Percentiles rank a stretch among this genome's conserved stretches.
Evolutionary conservation across 2,329 filamentous ascomycete genomes (phyloP).

Genomic region (Alternaria angustiovoidea): DNA sequence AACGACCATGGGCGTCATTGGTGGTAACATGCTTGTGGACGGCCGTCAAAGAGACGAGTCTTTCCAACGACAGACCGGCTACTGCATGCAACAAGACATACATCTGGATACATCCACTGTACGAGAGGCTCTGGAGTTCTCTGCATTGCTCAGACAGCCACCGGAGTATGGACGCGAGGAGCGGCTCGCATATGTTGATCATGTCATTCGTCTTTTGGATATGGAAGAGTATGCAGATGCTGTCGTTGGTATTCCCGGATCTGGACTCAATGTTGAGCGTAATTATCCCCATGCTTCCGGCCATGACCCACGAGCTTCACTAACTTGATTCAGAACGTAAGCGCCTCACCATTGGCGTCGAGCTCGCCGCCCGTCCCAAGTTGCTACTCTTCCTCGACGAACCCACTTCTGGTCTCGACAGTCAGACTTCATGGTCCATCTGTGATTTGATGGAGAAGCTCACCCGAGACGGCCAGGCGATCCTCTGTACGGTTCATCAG

Average conservation of each 20-base stretch:
- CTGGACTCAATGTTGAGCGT: slow-evolving; percentile 54
- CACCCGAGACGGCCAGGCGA: slow-evolving; percentile 75
- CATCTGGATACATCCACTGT: slow-evolving; percentile 67
- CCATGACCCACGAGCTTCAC: neutral
- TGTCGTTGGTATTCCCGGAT: slow-evolving; percentile 23
- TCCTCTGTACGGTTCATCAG: slow-evolving; percentile 97
- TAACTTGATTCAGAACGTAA: slow-evolving; percentile 14
- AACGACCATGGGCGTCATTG: slow-evolving; percentile 77
- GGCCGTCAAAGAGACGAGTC: slow-evolving; percentile 66
- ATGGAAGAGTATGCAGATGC: slow-evolving; percentile 65
- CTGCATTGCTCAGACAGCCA: slow-evolving; percentile 70
- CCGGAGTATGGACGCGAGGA: slow-evolving; percentile 23
- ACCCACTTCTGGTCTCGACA: neutral
- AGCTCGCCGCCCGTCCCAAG: neutral
- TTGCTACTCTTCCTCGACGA: neutral
- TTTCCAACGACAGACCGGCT: slow-evolving; percentile 80
- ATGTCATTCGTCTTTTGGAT: slow-evolving; percentile 85
- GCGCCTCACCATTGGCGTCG: neutral
- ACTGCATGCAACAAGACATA: slow-evolving; percentile 65
- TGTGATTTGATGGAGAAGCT: neutral
- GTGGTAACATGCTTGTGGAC: slow-evolving; percentile 78
- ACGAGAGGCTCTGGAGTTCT: slow-evolving; percentile 77
- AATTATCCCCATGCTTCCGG: slow-evolving; percentile 19
- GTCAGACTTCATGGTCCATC: neutral
- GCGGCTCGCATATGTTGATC: slow-evolving; percentile 65